Evolutionary conservation across 225 moss, liverwort and hornwort species (phyloP), one percentile per base, ranked within the genome.

Genomic region (Polytrichum formosum): DNA sequence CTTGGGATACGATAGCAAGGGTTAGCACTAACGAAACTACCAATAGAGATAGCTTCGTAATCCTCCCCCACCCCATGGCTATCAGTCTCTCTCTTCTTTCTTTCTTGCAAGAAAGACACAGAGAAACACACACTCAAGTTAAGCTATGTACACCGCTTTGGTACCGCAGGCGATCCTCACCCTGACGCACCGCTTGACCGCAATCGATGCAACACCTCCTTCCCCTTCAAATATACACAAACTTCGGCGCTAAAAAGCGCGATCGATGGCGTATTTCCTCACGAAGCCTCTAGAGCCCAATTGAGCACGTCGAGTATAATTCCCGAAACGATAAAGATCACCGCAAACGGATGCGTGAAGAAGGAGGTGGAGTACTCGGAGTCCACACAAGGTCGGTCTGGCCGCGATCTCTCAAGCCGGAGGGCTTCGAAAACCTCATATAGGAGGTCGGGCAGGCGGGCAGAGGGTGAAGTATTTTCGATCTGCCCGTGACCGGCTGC

Each of bases 51-150:
- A 67, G 35, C 28, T 33, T 65, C 21, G 54, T 18, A 7, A 55
- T 67, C 73, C 80, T 69, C 64, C 80, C 71, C 70, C 83, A 77
- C 76, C 78, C 46, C 46, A 46, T 46, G 46, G 46, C 46, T 46
- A 46, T 46, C 31, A 7, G 7, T 31, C 46, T 16, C 0, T 35
- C 13, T 16, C 10, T 0, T 46, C 7, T 16, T 46, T 16, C 13
- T 2, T 46, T 46, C 16, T 46, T 16, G 46, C 13, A 46, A 3
- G 46, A 13, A 46, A 46, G 46, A 46, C 46, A 13, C 13, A 46
- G 13, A 46, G 46, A 46, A 46, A 46, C 13, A 46, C 10, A 16
- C 46, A 1, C 46, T 3, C 13, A 13, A 46, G 4, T 7, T 46
- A 46, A 3, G 2, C 46, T 46, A 4, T 16, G 13, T 4, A 16